phyloP scores from a whole-genome alignment of 2,329 filamentous ascomycete species.

The Proliferodiscus dingleyae region DNA sequence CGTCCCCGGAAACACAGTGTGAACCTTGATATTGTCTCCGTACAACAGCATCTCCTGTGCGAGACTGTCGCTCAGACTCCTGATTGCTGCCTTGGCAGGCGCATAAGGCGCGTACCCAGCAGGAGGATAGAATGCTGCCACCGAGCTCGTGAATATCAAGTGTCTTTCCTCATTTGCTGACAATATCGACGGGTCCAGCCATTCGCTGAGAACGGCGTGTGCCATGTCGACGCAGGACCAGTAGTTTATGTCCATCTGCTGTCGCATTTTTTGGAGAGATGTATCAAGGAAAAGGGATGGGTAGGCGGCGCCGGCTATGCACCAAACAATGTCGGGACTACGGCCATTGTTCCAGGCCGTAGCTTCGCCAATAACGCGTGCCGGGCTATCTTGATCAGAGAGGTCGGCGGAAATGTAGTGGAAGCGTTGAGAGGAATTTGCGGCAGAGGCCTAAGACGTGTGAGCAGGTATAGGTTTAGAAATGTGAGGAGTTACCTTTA shows the following conservation, averaged over 20 bases:
- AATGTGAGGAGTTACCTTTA: slow-evolving; percentile 46
- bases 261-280: slow-evolving; percentile 58
- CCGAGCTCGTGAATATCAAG: slow-evolving; percentile 81
- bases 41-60: slow-evolving; percentile 83
- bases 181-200: slow-evolving; percentile 54
- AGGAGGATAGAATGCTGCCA: slow-evolving; percentile 68
- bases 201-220: slow-evolving; percentile 69
- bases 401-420: slow-evolving; percentile 81
- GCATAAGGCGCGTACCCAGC: slow-evolving; percentile 81
- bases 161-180: slow-evolving; percentile 57
- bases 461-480: slow-evolving; percentile 10
- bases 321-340: slow-evolving; percentile 85
- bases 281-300: slow-evolving; percentile 77
- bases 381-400: slow-evolving; percentile 63
- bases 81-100: slow-evolving; percentile 79
- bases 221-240: slow-evolving; percentile 83
- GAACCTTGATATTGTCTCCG: slow-evolving; percentile 74
- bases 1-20: slow-evolving; percentile 78
- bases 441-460: slow-evolving; percentile 56
- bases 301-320: slow-evolving; percentile 69
- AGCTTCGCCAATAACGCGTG: slow-evolving; percentile 64
- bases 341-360: slow-evolving; percentile 71
- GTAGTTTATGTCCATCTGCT: slow-evolving; percentile 91
- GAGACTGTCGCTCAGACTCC: slow-evolving; percentile 76
- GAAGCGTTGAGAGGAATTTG: slow-evolving; percentile 70